These are phyloP conservation scores for Cercophora scortea DNA, from an alignment of 495 filamentous ascomycete genomes.

Conservation along the genomic window DNA sequence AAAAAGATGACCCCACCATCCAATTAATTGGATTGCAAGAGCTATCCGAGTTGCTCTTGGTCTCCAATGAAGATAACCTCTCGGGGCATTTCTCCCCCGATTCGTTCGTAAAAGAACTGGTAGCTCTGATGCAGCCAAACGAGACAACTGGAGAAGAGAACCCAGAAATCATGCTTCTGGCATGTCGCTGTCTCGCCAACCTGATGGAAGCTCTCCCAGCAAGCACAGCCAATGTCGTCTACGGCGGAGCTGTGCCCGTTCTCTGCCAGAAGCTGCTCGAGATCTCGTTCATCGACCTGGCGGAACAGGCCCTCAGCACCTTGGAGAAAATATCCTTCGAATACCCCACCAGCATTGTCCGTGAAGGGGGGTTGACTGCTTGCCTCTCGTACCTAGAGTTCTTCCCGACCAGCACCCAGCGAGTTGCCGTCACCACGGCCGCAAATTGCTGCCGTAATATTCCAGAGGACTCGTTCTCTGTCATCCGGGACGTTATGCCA, in stretches of 20 bases:
- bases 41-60: constrained; percentile 83
- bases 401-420: constrained; percentile 93
- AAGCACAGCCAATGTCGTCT: constrained; percentile 91
- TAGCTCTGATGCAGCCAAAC: constrained; percentile 83
- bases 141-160: constrained; percentile 81
- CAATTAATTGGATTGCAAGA: constrained; percentile 92
- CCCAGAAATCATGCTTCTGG: constrained; percentile 94
- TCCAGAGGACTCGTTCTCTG: constrained; percentile 82
- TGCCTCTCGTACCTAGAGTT: constrained; percentile 95
- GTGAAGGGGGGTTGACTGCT: constrained; percentile 88
- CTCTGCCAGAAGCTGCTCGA: constrained; percentile 90
- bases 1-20: constrained; percentile 80
- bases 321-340: constrained; percentile 96
- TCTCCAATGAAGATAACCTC: constrained; percentile 94
- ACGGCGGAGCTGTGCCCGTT: constrained; percentile 89
- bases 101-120: constrained; percentile 90
- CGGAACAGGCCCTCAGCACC: constrained; percentile 93
- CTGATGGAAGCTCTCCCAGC: constrained; percentile 94
- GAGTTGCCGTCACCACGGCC: constrained; percentile 92
- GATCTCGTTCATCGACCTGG: constrained; percentile 93
- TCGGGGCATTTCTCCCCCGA: constrained; percentile 94
- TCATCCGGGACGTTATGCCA: constrained; percentile 90
- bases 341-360: constrained; percentile 91
- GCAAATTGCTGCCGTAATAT: constrained; percentile 98
- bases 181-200: constrained; percentile 93